phyloP scores from a whole-genome alignment of 352 stramenopile genomes.

The Blastocystis sp. region DNA sequence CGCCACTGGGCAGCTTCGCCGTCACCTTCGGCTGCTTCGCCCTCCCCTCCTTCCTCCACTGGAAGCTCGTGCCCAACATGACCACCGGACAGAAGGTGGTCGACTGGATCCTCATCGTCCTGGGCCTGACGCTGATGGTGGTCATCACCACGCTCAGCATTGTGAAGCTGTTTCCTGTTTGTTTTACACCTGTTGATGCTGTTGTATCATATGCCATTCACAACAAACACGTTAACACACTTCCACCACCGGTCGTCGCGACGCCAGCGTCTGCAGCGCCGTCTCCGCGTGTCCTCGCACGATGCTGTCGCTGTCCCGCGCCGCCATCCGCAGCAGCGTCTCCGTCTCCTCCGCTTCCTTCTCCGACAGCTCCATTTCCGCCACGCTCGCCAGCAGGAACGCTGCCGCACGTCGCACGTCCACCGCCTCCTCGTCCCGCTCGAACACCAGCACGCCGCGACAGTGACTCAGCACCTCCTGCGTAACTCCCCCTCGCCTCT shows the following conservation, averaged over 20 bases:
- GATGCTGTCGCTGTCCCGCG: not conserved
- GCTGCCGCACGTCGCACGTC: not conserved
- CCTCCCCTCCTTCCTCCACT: constrained; percentile 15
- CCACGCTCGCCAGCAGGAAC: not conserved
- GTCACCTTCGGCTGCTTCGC: constrained; percentile 30
- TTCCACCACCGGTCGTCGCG: not conserved
- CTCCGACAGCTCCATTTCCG: not conserved
- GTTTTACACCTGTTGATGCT: not conserved
- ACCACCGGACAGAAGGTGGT: constrained; percentile 17
- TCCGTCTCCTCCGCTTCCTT: not conserved
- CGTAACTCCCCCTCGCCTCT: not conserved
- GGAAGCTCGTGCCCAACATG: constrained; percentile 1
- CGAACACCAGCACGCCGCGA: not conserved
- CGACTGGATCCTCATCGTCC: not conserved
- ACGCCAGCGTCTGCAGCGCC: not conserved
- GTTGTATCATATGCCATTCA: not conserved
- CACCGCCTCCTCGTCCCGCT: not conserved
- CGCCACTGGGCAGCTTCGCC: not conserved
- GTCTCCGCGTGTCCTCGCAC: not conserved
- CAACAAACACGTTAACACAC: not conserved
- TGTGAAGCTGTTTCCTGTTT: not conserved
- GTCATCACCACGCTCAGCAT: constrained; percentile 4
- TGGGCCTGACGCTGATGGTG: constrained; percentile 11
- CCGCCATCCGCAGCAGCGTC: not conserved
- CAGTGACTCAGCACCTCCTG: constrained; percentile 20